phyloP scores from a whole-genome alignment of 306 rosid species.

The Senna siamea region DNA sequence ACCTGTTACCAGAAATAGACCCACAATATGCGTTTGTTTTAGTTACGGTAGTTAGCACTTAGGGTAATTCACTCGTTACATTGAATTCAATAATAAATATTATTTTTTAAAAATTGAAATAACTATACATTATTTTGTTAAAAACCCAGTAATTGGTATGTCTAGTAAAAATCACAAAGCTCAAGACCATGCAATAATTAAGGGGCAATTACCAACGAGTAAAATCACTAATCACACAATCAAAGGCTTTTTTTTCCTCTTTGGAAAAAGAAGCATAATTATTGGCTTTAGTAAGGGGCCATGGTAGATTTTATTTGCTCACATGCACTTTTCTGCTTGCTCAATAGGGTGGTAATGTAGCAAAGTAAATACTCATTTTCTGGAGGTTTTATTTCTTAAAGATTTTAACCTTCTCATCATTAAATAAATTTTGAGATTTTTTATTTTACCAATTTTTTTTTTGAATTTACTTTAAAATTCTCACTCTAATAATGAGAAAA shows the following conservation, averaged over 20 bases:
- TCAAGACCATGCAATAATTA: conserved; percentile 9
- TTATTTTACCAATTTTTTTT: too few species aligned
- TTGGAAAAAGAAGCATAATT: conserved; percentile 38
- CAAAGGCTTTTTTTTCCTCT: conserved; percentile 32
- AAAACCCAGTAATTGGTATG: too few species aligned
- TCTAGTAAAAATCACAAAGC: background rate
- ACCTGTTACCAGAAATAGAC: conserved; percentile 49
- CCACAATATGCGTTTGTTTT: conserved; percentile 1
- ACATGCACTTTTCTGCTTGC: conserved; percentile 29
- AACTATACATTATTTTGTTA: background rate
- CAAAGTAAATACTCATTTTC: background rate
- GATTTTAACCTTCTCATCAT: too few species aligned
- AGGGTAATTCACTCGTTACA: too few species aligned
- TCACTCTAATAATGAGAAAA: too few species aligned
- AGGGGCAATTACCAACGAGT: conserved; percentile 30
- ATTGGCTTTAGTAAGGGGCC: conserved; percentile 36
- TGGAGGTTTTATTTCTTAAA: background rate
- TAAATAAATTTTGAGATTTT: too few species aligned
- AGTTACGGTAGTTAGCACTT: background rate
- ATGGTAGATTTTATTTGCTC: conserved; percentile 14
- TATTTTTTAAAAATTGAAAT: background rate
- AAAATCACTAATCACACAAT: conserved; percentile 27
- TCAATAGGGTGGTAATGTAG: background rate
- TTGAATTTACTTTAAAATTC: too few species aligned
- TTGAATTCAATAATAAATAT: too few species aligned